A percentile compares a stretch with the other conserved stretches of the same genome.
Evolutionary conservation across 2,329 filamentous ascomycete species (phyloP).

Genomic region (Ascochyta viciae-villosae): DNA sequence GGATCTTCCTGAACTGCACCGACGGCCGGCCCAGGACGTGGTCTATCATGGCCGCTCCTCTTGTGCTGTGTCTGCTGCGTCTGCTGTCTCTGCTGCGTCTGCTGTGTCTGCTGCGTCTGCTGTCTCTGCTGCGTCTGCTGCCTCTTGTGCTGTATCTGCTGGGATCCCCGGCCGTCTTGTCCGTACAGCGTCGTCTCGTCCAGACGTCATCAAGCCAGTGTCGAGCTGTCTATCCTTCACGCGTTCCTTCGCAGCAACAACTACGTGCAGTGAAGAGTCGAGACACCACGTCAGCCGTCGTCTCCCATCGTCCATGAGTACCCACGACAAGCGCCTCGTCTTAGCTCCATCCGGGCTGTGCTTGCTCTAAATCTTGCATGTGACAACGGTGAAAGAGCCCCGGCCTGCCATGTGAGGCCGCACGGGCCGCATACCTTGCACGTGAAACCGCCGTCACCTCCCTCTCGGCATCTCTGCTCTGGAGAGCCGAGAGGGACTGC

Average conservation of each 20-base stretch:
- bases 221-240: too few relatives aligned
- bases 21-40: conserved; percentile 92
- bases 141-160: too few relatives aligned
- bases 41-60: conserved; percentile 59
- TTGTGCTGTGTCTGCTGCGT: background rate
- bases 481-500: conserved; percentile 17
- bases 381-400: conserved; percentile 18
- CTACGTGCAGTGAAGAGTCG: background rate
- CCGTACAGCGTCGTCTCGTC: background rate
- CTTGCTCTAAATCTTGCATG: conserved; percentile 13
- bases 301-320: conserved; percentile 18
- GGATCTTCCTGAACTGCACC: conserved; percentile 87
- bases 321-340: conserved; percentile 12
- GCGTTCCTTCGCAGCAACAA: too few relatives aligned
- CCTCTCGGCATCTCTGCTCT: background rate
- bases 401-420: conserved; percentile 14
- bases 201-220: conserved; percentile 15
- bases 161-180: conserved; percentile 4
- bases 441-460: conserved; percentile 28
- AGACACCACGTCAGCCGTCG: conserved; percentile 18
- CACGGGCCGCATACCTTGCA: conserved; percentile 1
- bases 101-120: too few relatives aligned
- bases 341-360: conserved; percentile 2
- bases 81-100: too few relatives aligned
- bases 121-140: too few relatives aligned